Evolutionary conservation across 352 stramenopile species (phyloP), one percentile per base, ranked within the genome.

Genomic region (Phytophthora pisi): DNA sequence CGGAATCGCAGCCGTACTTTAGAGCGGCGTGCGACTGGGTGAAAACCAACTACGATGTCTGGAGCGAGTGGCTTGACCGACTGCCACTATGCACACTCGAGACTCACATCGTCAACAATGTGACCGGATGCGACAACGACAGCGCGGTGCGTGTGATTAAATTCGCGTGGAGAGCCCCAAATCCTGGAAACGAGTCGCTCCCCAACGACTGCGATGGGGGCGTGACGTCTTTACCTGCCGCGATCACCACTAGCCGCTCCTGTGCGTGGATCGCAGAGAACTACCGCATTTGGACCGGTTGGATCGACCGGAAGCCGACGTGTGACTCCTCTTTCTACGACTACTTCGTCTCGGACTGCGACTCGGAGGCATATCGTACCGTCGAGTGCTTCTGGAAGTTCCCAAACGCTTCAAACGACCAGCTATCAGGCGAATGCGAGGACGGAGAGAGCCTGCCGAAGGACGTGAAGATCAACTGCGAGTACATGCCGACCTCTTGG

Each of bases 141-240:
- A 66, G 46, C 16, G 55, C 30, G 5, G 36, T 51, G 4, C 61
- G 72, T 0, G 15, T 64, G 13, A 74, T 89, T 49, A 6, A 52
- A 5, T 91, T 87, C 60, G 5, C 30, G 4, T 90, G 82, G 79
- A 72, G 54, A 5, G 24, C 51, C 0, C 78, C 82, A 4, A 63
- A 86, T 42, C 81, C 79, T 15, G 63, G 54, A 3, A 73, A 90
- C 45, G 28, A 40, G 0, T 59, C 64, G 0, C 13, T 78, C 28
- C 77, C 81, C 30, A 84, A 79, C 51, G 57, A 71, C 23, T 90
- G 81, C 36, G 77, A 88, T 16, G 79, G 79, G 13, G 73, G 75
- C 2, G 54, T 78, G 15, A 49, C 2, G 31, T 28, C 13, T 43
- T 82, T 34, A 2, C 81, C 81, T 1, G 49, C 34, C 0, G 49